phyloP scores from a whole-genome alignment of 2,329 filamentous ascomycete species.

The Atkinsonella texensis region DNA sequence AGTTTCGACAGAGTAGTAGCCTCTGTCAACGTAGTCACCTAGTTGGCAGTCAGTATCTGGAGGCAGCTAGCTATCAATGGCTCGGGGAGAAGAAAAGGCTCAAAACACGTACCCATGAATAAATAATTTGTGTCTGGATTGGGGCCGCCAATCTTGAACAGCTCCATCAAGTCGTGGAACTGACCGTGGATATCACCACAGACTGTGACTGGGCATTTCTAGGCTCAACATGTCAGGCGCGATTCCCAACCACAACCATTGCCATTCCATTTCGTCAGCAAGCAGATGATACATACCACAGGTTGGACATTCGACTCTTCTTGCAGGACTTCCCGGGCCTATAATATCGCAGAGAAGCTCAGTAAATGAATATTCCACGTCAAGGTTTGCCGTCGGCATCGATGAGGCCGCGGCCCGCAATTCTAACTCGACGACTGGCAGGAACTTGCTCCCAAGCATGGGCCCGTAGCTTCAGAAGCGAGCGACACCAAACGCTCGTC shows the following conservation, averaged over 20 bases:
- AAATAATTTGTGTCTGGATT: slow-evolving; percentile 99
- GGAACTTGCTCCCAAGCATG: neutral
- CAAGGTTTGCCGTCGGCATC: neutral
- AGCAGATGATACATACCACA: slow-evolving; percentile 53
- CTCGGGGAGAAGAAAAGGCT: neutral
- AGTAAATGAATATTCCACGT: slow-evolving; percentile 17
- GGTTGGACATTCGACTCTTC: slow-evolving; percentile 98
- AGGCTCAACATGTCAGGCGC: slow-evolving; percentile 3
- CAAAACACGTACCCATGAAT: slow-evolving; percentile 70
- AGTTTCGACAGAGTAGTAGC: slow-evolving; percentile 98
- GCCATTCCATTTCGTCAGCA: neutral
- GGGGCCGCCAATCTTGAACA: slow-evolving; percentile 96
- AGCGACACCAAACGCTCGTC: neutral
- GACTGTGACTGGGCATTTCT: slow-evolving; percentile 98
- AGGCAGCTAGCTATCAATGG: neutral
- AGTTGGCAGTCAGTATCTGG: slow-evolving; percentile 4
- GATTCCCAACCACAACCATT: neutral
- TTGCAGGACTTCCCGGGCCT: slow-evolving; percentile 93
- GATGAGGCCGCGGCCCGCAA: neutral
- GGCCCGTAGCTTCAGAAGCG: neutral
- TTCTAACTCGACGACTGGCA: neutral
- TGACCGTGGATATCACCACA: slow-evolving; percentile 99
- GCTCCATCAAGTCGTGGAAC: slow-evolving; percentile 98
- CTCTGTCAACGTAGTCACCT: slow-evolving; percentile 98
- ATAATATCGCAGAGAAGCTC: slow-evolving; percentile 4